Evolutionary conservation across 768 basidiomycete species (phyloP).

Genomic region (Lactarius hatsudake): DNA sequence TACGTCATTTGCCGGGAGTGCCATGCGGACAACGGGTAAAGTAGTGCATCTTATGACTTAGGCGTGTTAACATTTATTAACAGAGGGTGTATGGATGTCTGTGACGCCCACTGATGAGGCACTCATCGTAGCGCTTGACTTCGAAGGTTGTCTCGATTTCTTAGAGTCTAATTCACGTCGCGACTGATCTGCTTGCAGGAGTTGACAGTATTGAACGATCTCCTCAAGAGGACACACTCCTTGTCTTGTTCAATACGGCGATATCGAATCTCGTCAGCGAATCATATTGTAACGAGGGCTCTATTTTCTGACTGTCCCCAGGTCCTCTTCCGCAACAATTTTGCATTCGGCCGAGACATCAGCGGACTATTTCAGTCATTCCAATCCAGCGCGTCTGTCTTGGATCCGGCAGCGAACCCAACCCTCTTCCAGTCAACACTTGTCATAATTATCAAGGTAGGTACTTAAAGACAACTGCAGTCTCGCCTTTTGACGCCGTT

Average conservation of each 20-base stretch:
- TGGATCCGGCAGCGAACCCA: constrained; percentile 56
- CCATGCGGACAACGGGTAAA: constrained; percentile 55
- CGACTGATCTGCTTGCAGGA: constrained; percentile 34
- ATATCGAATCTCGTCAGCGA: constrained; percentile 56
- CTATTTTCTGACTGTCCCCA: constrained; percentile 37
- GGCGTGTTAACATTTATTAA: no score
- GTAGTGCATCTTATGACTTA: no score
- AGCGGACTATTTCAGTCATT: constrained; percentile 59
- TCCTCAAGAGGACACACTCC: constrained; percentile 58
- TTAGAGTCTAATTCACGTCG: background rate
- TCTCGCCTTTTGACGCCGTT: background rate
- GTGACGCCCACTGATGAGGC: constrained; percentile 56
- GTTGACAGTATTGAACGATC: constrained; percentile 65
- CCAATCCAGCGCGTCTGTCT: constrained; percentile 52
- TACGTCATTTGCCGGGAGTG: constrained; percentile 63
- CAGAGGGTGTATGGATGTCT: constrained; percentile 66
- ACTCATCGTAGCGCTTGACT: constrained; percentile 56
- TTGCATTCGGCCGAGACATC: constrained; percentile 57
- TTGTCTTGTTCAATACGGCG: constrained; percentile 63
- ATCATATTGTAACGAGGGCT: constrained; percentile 40
- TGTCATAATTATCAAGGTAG: constrained; percentile 60
- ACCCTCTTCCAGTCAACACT: constrained; percentile 56
- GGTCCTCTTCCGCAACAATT: constrained; percentile 36
- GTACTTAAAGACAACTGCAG: background rate
- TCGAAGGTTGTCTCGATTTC: constrained; percentile 45